Base-by-base conservation (phyloP, 306 rosid genomes). In the Inga laurina region DNA sequence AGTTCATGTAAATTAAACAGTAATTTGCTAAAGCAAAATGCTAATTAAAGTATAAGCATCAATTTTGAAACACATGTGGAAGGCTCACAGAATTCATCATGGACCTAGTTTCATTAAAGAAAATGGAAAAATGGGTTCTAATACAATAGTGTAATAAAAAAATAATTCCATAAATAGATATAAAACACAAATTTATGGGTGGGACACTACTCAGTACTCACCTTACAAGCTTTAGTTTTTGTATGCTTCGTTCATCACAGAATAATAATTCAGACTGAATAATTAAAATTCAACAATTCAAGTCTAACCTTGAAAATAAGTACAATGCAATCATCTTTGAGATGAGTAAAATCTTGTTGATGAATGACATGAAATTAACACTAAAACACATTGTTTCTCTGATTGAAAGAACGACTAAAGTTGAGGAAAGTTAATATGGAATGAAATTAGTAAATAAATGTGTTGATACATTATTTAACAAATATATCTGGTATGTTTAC, bases 1-100 rank as follows among this genome's bases (percentile, higher is more conserved):
- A 84, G 83, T 62, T 72, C 35, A 39, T 74, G 49, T 73, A 84
- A 84, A 79, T 27, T 27, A 48, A 79, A 30, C 32, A 19, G 24
- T 14, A 65, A 13, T 72, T 35, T 83, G 56, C 16, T 34, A 49
- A 83, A 48, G 45, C 30, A 19, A 4, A 56, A 15, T 8, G 48
- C 27, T 30, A 71, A 48, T 16, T 46, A 72, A 72, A 56, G 45
- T 11, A 19, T 19, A 27, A 67, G 71, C 14, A 49, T n/a, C 62
- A 27, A 70, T 77, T 34, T 77, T 71, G 78, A 77, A 57, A 57
- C 74, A 65, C 68, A 3, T 46, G 82, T 39, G 66, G 51, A 66
- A 61, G 64, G 59, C 73, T 70, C 68, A 27, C 9, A 13, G 21
- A 64, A 64, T 64, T 30, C 32, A 64, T 64, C 70, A 64, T 51